phyloP scores from a whole-genome alignment of 2,329 filamentous ascomycete genomes.

The Xylariaceae sp. region DNA sequence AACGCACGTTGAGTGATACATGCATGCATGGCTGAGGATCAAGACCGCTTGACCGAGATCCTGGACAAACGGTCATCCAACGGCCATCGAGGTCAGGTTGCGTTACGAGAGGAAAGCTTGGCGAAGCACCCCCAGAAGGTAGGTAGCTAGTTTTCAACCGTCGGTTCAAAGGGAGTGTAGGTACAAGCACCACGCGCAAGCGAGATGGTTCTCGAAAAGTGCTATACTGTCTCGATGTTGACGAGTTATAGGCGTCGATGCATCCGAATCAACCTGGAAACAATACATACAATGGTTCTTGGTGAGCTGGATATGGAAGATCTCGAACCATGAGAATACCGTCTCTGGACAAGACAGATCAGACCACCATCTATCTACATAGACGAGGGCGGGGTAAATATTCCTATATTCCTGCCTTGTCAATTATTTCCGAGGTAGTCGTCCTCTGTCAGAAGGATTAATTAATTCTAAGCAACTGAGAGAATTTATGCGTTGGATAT shows the following conservation, averaged over 20 bases:
- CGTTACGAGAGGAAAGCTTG: slow-evolving; percentile 6
- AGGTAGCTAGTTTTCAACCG: too few relatives aligned
- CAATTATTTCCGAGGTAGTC: too few relatives aligned
- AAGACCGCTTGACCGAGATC: slow-evolving; percentile 24
- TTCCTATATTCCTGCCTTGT: background rate
- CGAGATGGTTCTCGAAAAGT: too few relatives aligned
- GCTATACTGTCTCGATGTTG: too few relatives aligned
- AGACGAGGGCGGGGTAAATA: too few relatives aligned
- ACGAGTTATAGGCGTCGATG: slow-evolving; percentile 4
- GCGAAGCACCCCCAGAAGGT: background rate
- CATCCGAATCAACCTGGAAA: background rate
- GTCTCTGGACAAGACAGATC: background rate
- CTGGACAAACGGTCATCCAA: slow-evolving; percentile 6
- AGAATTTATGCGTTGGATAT: background rate
- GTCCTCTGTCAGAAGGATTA: too few relatives aligned
- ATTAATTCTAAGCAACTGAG: too few relatives aligned
- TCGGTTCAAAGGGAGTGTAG: slow-evolving; percentile 2
- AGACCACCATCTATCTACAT: background rate
- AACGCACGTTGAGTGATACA: slow-evolving; percentile 26
- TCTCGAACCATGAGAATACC: background rate
- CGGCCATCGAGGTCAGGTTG: slow-evolving; percentile 10
- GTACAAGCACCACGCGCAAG: background rate
- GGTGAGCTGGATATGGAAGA: slow-evolving; percentile 4
- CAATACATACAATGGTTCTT: background rate
- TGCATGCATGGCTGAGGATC: slow-evolving; percentile 26